Evolutionary conservation across 805 yeast species (phyloP).

Genomic region (Myxozyma melibiosi): DNA sequence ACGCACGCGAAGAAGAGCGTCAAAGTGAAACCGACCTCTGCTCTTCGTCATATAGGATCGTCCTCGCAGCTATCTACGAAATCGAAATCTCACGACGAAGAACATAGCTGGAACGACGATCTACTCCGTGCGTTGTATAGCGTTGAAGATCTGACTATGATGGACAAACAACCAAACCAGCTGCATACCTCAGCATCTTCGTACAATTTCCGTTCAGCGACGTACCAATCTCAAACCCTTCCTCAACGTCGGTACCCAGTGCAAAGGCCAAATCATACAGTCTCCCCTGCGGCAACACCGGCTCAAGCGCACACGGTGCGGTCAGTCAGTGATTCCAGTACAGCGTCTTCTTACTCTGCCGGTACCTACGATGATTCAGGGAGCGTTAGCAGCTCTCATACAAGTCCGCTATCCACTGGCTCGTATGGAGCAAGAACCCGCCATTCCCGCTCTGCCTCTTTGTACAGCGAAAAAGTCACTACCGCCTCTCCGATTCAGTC

Average conservation of each 20-base stretch:
- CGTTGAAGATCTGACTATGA: slow-evolving; percentile 2
- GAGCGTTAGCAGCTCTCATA: slow-evolving; percentile 3
- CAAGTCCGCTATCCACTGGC: neutral
- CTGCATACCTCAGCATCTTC: neutral
- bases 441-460: slow-evolving; percentile 7
- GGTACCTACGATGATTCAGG: neutral
- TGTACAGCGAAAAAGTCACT: neutral
- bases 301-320: neutral
- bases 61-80: slow-evolving; percentile 1
- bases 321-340: slow-evolving; percentile 2
- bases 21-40: slow-evolving; percentile 2
- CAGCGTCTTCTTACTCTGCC: neutral
- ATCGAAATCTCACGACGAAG: neutral
- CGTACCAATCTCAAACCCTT: neutral
- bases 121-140: slow-evolving; percentile 3
- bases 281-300: neutral
- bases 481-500: neutral
- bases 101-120: neutral
- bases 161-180: neutral
- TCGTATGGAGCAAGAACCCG: neutral
- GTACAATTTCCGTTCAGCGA: neutral
- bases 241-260: neutral
- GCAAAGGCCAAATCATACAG: neutral
- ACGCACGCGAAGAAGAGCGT: neutral
- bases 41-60: slow-evolving; percentile 6